phyloP scores from a whole-genome alignment of 73 alveolate genomes.

The Durusdinium trenchii region DNA sequence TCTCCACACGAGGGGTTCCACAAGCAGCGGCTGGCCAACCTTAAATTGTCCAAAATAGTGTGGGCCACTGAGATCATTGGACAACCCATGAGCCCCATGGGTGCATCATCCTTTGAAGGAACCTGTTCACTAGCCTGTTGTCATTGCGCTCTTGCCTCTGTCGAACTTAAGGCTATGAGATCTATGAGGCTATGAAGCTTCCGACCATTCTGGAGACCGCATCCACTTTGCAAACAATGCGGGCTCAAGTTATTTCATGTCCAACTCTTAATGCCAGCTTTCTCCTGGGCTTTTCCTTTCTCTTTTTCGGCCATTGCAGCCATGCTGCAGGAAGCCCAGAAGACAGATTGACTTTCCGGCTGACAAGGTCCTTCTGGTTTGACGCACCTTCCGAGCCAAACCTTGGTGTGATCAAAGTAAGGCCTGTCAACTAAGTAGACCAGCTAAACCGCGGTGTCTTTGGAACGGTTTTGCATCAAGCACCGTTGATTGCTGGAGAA shows the following conservation, averaged over 20 bases:
- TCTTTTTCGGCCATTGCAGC: not conserved
- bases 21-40: slow-evolving; percentile 33
- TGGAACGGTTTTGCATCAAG: not conserved
- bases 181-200: no score
- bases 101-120: not conserved
- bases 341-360: slow-evolving; percentile 37
- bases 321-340: slow-evolving; percentile 5
- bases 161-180: no score
- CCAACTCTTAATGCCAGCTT: not conserved
- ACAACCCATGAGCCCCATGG: not conserved
- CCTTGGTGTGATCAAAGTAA: not conserved
- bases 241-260: no score
- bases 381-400: slow-evolving; percentile 51
- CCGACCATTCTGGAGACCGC: no score
- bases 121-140: no score
- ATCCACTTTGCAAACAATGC: not conserved
- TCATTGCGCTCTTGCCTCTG: no score
- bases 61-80: not conserved
- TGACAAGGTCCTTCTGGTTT: slow-evolving; percentile 7
- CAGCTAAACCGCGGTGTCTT: not conserved
- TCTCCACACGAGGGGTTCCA: slow-evolving; percentile 19
- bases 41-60: not conserved
- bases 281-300: not conserved
- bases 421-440: not conserved
- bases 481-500: not conserved